phyloP scores from a whole-genome alignment of 2,329 filamentous ascomycete species.

The Tolypocladium ovalisporum region DNA sequence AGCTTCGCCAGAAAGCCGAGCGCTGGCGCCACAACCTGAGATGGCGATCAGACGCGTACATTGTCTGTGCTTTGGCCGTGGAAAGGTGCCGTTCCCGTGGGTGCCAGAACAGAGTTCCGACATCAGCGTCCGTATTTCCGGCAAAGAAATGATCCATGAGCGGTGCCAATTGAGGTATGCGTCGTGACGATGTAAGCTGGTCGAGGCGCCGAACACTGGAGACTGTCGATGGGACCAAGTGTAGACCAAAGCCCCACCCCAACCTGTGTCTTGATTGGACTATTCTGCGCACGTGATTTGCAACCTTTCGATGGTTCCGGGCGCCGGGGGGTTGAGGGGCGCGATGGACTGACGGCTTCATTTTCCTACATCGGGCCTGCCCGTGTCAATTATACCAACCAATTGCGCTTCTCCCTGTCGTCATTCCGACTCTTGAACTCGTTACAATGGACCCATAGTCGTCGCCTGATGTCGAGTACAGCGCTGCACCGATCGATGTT shows the following conservation, averaged over 20 bases:
- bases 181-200: neutral
- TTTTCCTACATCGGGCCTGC: constrained; percentile 12
- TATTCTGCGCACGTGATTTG: constrained; percentile 10
- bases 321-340: constrained; percentile 10
- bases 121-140: neutral
- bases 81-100: neutral
- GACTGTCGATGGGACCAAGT: neutral
- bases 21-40: neutral
- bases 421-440: constrained; percentile 1
- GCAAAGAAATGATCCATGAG: neutral
- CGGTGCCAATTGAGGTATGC: neutral
- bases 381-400: constrained; percentile 7
- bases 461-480: neutral
- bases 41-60: neutral
- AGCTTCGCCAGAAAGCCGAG: constrained; percentile 34
- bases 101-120: neutral
- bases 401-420: constrained; percentile 5
- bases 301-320: constrained; percentile 7
- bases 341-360: constrained; percentile 11
- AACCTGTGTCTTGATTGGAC: constrained; percentile 4
- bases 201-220: neutral
- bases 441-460: constrained; percentile 2
- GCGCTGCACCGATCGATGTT: constrained; percentile 1
- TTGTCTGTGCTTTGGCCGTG: neutral
- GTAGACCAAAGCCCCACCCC: neutral